Base-by-base conservation (phyloP, 2,329 filamentous ascomycete genomes). In the Pseudogymnoascus sp. region DNA sequence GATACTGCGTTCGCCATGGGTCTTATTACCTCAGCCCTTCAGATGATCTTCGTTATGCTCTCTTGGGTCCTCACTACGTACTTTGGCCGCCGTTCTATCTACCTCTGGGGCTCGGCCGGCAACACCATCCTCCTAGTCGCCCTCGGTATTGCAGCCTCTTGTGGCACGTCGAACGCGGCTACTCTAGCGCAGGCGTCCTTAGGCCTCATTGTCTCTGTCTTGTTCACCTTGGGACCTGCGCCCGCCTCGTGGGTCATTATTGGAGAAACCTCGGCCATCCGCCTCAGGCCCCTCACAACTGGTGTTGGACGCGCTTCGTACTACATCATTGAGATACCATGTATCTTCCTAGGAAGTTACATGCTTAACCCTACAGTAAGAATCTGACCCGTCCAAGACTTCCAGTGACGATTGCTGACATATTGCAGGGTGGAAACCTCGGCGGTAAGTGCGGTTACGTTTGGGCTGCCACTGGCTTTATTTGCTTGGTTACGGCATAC, bases 161-260 rank as follows among this genome's bases (percentile, higher is more conserved):
- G 83, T 21, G 21, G 21, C 21, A 21, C 21, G 21, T 21, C 21
- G 21, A 21, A 21, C 21, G 21, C 21, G 21, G 1, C 72, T 70
- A 5, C 41, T n/a, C 13, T 29, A 24, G 40, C 40, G 1, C 40
- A 44, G 11, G 40, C 40, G 21, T 44, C 40, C 21, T 5, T 44
- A 11, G 40, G 40, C 33, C 41, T 44, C 60, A 84, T 87, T 67
- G 77, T 88, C 68, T 87, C 85, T 26, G 81, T 88, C 62, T 73
- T 86, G 33, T 89, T 86, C 75, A 82, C 80, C 41, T 71, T 85
- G 11, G 83, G 82, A 66, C 83, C 83, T 33, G 85, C 83, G 1
- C 85, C 85, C 57, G 81, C 82, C 39, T 86, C 84, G 7, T 88
- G 81, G 79, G 81, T 84, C 73, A 84, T 87, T 66, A 87, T 88